Percentiles rank a stretch among this genome's conserved stretches.
Evolutionary conservation across 177 flowering plant species (phyloP).

Genomic region (Tripterygium wilfordii): DNA sequence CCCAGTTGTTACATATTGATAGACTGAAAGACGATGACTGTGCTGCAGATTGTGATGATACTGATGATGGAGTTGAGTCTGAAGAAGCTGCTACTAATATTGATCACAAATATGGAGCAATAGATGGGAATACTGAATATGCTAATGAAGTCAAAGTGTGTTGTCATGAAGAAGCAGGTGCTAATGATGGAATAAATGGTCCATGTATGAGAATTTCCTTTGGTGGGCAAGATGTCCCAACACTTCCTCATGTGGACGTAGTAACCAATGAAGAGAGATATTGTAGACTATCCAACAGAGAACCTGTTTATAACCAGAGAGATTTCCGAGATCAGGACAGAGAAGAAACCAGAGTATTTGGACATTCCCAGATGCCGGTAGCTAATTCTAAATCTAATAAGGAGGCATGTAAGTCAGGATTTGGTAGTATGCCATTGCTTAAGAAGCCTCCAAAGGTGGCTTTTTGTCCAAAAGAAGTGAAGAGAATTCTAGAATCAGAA

Average conservation of each 20-base stretch:
- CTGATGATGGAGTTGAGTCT: constrained; percentile 33
- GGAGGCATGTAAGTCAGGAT: constrained; percentile 15
- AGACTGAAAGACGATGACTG: constrained; percentile 26
- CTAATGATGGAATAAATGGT: constrained; percentile 2
- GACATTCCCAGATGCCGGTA: constrained; percentile 9
- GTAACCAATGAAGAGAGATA: constrained; percentile 10
- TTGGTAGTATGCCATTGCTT: constrained; percentile 11
- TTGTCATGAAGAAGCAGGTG: constrained; percentile 7
- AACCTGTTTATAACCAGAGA: constrained; percentile 2
- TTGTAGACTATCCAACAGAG: constrained; percentile 2
- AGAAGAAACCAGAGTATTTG: constrained; percentile 13
- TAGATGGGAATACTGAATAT: constrained; percentile 9
- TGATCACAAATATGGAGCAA: constrained; percentile 14
- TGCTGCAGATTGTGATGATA: constrained; percentile 25
- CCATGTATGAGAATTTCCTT: neutral
- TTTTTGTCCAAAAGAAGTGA: constrained; percentile 56
- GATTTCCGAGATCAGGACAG: constrained; percentile 8
- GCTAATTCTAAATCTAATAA: constrained; percentile 10
- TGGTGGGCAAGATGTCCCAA: constrained; percentile 3
- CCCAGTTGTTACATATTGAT: constrained; percentile 24
- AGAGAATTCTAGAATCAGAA: constrained; percentile 38
- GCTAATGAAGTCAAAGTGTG: constrained; percentile 10
- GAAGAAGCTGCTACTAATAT: constrained; percentile 21
- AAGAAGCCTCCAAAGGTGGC: constrained; percentile 44
- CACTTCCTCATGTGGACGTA: constrained; percentile 8